phyloP scores from a whole-genome alignment of 1,284 basidiomycete genomes.

The Bondarzewia mesenterica region DNA sequence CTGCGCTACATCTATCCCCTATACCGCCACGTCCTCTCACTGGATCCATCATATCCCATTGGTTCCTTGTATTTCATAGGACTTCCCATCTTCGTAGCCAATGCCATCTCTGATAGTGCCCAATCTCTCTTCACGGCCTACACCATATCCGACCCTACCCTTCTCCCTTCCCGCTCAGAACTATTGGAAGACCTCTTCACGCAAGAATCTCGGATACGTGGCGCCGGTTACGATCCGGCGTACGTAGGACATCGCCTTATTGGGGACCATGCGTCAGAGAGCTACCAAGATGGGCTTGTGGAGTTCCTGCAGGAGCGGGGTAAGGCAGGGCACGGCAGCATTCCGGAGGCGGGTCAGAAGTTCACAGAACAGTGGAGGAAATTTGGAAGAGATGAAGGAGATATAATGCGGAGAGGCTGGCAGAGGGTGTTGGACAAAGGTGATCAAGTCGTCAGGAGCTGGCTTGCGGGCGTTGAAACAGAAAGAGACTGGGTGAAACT shows the following conservation, averaged over 20 bases:
- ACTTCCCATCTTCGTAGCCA: conserved; percentile 34
- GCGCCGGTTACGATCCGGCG: conserved; percentile 39
- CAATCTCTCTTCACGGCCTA: conserved; percentile 40
- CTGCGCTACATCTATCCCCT: conserved; percentile 47
- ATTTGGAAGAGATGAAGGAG: conserved; percentile 23
- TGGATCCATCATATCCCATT: conserved; percentile 35
- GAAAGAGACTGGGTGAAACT: conserved; percentile 41
- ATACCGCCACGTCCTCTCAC: conserved; percentile 43
- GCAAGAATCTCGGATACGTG: conserved; percentile 31
- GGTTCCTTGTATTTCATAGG: conserved; percentile 49
- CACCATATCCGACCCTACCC: conserved; percentile 31
- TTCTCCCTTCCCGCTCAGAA: conserved; percentile 32
- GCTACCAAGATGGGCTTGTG: conserved; percentile 42
- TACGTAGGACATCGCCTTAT: conserved; percentile 37
- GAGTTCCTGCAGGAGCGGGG: conserved; percentile 30
- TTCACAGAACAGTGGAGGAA: conserved; percentile 45
- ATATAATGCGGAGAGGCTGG: conserved; percentile 36
- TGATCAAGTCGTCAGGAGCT: conserved; percentile 17
- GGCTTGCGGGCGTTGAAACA: conserved; percentile 29
- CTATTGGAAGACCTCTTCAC: conserved; percentile 32
- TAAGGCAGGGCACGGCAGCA: conserved; percentile 24
- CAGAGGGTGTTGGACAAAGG: conserved; percentile 32
- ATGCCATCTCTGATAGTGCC: conserved; percentile 42
- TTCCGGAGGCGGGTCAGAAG: conserved; percentile 30
- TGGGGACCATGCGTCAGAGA: conserved; percentile 27